phyloP scores from a whole-genome alignment of 2,329 filamentous ascomycete genomes.

The Talaromyces amestolkiae region DNA sequence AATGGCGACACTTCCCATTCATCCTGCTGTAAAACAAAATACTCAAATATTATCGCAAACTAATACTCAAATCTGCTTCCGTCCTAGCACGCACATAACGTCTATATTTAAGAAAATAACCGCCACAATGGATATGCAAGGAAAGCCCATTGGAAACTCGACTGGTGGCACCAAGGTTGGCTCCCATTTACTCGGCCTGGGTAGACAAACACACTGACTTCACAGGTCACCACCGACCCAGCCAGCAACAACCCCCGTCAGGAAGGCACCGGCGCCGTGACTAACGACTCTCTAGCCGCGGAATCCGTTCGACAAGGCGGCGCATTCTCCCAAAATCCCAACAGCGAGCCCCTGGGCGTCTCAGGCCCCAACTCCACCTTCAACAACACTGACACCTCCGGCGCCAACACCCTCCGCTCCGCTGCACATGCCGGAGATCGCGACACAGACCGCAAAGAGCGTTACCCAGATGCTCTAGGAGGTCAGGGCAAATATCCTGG shows the following conservation, averaged over 20 bases:
- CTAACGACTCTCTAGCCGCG: conserved; percentile 70
- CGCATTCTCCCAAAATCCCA: conserved; percentile 59
- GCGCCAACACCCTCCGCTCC: conserved; percentile 51
- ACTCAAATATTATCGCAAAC: not conserved
- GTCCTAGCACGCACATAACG: not conserved
- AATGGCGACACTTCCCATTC: conserved; percentile 27
- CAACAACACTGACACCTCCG: conserved; percentile 56
- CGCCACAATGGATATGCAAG: conserved; percentile 41
- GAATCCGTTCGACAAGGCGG: conserved; percentile 65
- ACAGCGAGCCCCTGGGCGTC: conserved; percentile 51
- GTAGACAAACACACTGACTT: not conserved
- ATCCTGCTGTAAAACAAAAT: not conserved
- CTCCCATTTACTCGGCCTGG: not conserved
- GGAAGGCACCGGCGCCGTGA: conserved; percentile 64
- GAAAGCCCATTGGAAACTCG: conserved; percentile 34
- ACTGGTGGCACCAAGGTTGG: conserved; percentile 37
- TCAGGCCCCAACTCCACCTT: conserved; percentile 54
- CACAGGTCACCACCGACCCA: conserved; percentile 48
- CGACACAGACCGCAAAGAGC: conserved; percentile 45
- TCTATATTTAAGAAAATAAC: not conserved
- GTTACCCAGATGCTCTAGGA: conserved; percentile 40
- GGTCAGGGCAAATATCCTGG: conserved; percentile 41
- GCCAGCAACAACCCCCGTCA: conserved; percentile 49
- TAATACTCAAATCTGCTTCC: not conserved
- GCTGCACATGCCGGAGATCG: conserved; percentile 48